Percentiles rank a stretch among this genome's conserved stretches.
These are phyloP conservation scores for Diplodia scrobiculata DNA, from an alignment of 2,329 filamentous ascomycete genomes.

Conservation along the genomic window DNA sequence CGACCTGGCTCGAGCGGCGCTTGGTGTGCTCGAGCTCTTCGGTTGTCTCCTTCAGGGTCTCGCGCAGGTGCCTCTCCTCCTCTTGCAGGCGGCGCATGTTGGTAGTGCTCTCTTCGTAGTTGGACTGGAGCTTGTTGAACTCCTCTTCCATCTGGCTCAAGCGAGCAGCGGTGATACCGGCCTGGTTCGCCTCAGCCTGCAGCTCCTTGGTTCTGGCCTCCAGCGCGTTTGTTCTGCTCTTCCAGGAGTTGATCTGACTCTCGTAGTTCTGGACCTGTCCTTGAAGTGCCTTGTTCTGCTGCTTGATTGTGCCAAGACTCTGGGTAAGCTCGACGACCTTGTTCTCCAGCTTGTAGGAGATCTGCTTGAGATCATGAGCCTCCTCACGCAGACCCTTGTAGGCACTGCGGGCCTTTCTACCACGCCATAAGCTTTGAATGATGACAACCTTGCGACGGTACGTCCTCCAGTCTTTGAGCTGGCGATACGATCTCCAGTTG, in stretches of 20 bases:
- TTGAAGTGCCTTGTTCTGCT: conserved; percentile 86
- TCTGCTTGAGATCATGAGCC: conserved; percentile 97
- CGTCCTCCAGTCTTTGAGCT: conserved; percentile 78
- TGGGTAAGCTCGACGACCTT: conserved; percentile 99
- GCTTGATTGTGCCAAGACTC: conserved; percentile 85
- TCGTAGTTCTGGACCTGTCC: conserved; percentile 95
- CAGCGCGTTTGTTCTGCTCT: conserved; percentile 84
- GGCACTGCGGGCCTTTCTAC: conserved; percentile 72
- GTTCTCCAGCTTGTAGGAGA: conserved; percentile 99
- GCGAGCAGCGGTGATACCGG: conserved; percentile 89
- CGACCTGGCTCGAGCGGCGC: conserved; percentile 71
- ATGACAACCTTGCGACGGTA: conserved; percentile 88
- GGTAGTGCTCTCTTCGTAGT: conserved; percentile 83
- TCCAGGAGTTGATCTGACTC: conserved; percentile 92
- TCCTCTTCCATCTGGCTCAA: conserved; percentile 91
- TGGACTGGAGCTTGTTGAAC: conserved; percentile 86
- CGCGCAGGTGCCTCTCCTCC: conserved; percentile 82
- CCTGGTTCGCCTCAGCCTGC: conserved; percentile 95
- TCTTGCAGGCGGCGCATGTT: conserved; percentile 95
- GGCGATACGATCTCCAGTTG: conserved; percentile 78
- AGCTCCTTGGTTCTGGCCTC: conserved; percentile 91
- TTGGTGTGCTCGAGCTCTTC: conserved; percentile 79
- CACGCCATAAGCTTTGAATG: conserved; percentile 91
- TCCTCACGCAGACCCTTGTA: conserved; percentile 95
- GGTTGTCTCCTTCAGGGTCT: conserved; percentile 76